These are phyloP conservation scores for Cruciata laevipes DNA, from an alignment of 257 asterid genomes.

Conservation along the genomic window DNA sequence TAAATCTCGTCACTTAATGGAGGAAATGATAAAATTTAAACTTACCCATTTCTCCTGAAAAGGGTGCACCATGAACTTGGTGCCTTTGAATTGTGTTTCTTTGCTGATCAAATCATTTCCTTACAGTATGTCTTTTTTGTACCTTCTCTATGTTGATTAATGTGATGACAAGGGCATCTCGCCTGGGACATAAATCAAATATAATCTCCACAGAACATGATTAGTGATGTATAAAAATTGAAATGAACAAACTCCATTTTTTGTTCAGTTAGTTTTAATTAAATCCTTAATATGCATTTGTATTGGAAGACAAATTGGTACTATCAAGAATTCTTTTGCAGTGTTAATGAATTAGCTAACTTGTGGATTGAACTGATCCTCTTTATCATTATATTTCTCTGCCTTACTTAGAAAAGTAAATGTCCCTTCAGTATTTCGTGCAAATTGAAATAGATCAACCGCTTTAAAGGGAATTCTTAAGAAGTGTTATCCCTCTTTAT, in stretches of 20 bases:
- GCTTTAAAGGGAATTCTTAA: not conserved
- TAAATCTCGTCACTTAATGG: too few species aligned
- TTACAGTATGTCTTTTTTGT: not conserved
- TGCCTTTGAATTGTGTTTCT: not conserved
- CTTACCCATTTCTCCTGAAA: not conserved
- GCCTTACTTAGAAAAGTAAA: not conserved
- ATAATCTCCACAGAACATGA: not conserved
- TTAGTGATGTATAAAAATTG: not conserved
- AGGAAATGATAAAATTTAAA: slow-evolving; percentile 1
- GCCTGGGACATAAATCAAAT: not conserved
- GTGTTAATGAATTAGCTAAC: not conserved
- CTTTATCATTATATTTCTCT: not conserved
- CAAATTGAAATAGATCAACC: not conserved
- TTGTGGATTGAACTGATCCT: not conserved
- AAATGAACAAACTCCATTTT: not conserved
- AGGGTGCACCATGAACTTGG: not conserved
- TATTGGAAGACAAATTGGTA: not conserved
- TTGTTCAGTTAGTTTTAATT: not conserved
- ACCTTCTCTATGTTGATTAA: not conserved
- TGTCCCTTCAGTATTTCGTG: not conserved
- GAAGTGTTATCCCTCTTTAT: not conserved
- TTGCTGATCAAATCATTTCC: not conserved
- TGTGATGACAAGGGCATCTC: not conserved
- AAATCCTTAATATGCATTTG: not conserved
- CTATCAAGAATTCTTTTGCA: not conserved